These are phyloP conservation scores for Chaetomium sp. DNA, from an alignment of 2,329 filamentous ascomycete genomes.

Conservation along the genomic window DNA sequence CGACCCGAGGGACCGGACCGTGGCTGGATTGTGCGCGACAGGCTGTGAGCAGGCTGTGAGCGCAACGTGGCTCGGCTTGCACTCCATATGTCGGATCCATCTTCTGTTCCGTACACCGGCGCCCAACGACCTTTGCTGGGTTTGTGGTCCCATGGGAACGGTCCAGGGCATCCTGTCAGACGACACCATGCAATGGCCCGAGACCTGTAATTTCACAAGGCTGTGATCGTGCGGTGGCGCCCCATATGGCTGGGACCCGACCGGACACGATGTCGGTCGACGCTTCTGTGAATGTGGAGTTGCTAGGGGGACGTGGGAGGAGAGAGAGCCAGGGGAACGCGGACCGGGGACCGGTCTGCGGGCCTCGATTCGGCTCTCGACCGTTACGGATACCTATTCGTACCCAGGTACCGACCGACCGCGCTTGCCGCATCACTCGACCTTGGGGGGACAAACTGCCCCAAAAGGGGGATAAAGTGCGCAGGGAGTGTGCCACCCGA, in stretches of 20 bases:
- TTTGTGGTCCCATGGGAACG: neutral
- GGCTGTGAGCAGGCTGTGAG: neutral
- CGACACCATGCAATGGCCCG: neutral
- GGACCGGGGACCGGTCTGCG: neutral
- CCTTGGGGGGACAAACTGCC: too few species aligned
- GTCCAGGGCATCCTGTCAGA: neutral
- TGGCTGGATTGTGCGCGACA: conserved; percentile 2
- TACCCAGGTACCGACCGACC: too few species aligned
- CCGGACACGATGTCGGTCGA: neutral
- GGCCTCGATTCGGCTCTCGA: conserved; percentile 8
- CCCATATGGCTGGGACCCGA: neutral
- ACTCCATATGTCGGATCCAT: neutral
- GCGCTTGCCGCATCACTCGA: too few species aligned
- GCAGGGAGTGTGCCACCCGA: too few species aligned
- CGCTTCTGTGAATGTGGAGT: neutral
- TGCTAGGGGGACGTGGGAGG: neutral
- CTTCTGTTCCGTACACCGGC: neutral
- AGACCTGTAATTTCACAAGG: neutral
- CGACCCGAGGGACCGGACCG: conserved; percentile 2
- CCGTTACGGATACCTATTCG: too few species aligned
- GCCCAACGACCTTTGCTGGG: too few species aligned
- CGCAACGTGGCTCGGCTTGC: conserved; percentile 4
- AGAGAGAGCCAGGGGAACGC: neutral
- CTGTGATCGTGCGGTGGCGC: neutral
- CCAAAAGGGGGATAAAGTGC: too few species aligned